A percentile compares a stretch with the other conserved stretches of the same genome.
Conservation (phyloP, 805 yeast genomes). For the Teunomyces stri region DNA sequence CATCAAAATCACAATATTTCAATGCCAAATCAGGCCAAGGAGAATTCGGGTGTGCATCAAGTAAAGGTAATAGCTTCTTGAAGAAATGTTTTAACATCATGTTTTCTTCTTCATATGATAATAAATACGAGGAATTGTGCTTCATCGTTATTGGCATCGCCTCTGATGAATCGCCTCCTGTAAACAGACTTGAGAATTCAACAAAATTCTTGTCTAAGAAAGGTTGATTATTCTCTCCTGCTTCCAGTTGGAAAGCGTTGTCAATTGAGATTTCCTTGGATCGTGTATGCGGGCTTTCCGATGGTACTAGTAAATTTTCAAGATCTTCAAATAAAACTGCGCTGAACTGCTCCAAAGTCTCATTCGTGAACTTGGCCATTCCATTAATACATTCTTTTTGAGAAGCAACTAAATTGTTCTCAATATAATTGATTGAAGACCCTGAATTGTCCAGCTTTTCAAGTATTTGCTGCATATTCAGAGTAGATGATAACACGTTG, state of each 20-base stretch:
- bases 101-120: conserved; percentile 49
- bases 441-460: neutral
- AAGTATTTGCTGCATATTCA: neutral
- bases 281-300: neutral
- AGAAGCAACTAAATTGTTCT: neutral
- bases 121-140: conserved; percentile 5
- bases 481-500: neutral
- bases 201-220: conserved; percentile 1
- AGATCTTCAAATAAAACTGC: conserved; percentile 24
- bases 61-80: conserved; percentile 48
- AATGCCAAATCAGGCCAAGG: conserved; percentile 63
- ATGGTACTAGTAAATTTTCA: conserved; percentile 18
- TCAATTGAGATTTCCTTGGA: neutral
- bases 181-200: neutral
- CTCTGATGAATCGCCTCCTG: neutral
- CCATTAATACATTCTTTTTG: neutral
- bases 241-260: neutral
- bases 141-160: neutral
- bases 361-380: conserved; percentile 10
- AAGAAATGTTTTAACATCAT: conserved; percentile 56
- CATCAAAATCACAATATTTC: conserved; percentile 55
- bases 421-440: neutral
- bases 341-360: conserved; percentile 21
- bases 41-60: conserved; percentile 59
- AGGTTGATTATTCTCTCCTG: neutral